Conservation (phyloP, 305 asterid species). For the Rubia occidens region DNA sequence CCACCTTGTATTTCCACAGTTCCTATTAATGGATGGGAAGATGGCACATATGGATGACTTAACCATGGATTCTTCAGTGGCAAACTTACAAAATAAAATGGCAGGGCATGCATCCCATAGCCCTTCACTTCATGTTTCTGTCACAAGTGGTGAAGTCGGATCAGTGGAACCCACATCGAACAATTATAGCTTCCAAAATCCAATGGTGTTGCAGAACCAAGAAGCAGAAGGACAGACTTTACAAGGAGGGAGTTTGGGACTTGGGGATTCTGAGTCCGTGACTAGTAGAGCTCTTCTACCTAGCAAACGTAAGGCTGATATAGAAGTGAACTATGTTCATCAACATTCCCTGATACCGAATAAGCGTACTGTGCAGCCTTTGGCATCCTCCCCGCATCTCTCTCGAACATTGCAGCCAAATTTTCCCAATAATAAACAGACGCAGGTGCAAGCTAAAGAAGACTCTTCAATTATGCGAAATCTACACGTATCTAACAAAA, state of each 20-base stretch:
- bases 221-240: slow-evolving; percentile 24
- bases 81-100: slow-evolving; percentile 20
- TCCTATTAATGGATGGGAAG: slow-evolving; percentile 27
- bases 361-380: slow-evolving; percentile 48
- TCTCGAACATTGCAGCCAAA: slow-evolving; percentile 31
- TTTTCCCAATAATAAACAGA: slow-evolving; percentile 29
- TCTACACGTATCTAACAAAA: slow-evolving; percentile 33
- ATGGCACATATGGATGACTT: slow-evolving; percentile 32
- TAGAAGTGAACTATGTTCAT: slow-evolving; percentile 32
- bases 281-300: slow-evolving; percentile 37
- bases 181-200: slow-evolving; percentile 18
- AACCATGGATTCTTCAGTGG: slow-evolving; percentile 18
- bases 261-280: slow-evolving; percentile 19
- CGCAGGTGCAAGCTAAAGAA: slow-evolving; percentile 34
- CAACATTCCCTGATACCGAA: slow-evolving; percentile 34
- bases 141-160: slow-evolving; percentile 24
- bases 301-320: slow-evolving; percentile 69
- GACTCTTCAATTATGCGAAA: slow-evolving; percentile 29
- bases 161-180: slow-evolving; percentile 14
- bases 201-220: slow-evolving; percentile 20
- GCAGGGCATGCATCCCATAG: slow-evolving; percentile 18
- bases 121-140: slow-evolving; percentile 24
- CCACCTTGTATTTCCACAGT: slow-evolving; percentile 31
- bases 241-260: slow-evolving; percentile 24
- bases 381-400: slow-evolving; percentile 26